Conservation (phyloP, 2,329 filamentous ascomycete genomes). For the Blastomyces gilchristii region DNA sequence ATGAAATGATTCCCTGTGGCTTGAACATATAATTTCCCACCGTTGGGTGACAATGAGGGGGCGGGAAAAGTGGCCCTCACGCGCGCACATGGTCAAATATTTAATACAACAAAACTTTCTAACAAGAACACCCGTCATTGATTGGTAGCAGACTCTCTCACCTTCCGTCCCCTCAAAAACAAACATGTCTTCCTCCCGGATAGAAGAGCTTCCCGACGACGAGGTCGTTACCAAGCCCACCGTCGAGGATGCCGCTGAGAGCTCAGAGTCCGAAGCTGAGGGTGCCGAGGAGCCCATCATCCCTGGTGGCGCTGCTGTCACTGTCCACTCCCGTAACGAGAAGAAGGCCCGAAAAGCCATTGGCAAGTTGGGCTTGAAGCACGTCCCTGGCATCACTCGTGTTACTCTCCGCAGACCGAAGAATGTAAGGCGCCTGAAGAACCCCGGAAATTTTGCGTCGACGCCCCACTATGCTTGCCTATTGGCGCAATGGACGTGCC, state of each 20-base stretch:
- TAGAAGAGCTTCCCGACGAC: constrained; percentile 85
- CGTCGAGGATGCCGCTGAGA: constrained; percentile 55
- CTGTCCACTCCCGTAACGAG: constrained; percentile 98
- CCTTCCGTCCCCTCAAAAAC: neutral
- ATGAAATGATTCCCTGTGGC: neutral
- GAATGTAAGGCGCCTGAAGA: constrained; percentile 62
- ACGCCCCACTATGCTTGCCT: too few species aligned
- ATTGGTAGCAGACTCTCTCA: constrained; percentile 1
- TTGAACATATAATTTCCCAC: neutral
- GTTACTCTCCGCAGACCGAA: constrained; percentile 97
- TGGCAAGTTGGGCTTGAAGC: constrained; percentile 93
- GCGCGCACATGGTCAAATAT: neutral
- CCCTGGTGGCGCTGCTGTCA: constrained; percentile 75
- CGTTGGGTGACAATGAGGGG: neutral
- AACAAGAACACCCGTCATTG: neutral
- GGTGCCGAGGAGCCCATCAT: constrained; percentile 50
- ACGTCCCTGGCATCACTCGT: constrained; percentile 92
- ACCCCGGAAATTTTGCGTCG: neutral
- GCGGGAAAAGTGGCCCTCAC: too few species aligned
- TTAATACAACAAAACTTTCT: neutral
- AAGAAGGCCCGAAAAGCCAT: constrained; percentile 99
- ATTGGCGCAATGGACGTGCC: neutral
- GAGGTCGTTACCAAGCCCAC: constrained; percentile 75
- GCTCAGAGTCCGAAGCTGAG: constrained; percentile 41
- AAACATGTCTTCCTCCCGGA: constrained; percentile 32